Percentiles rank a stretch among this genome's conserved stretches.
Conservation (phyloP, 2,329 filamentous ascomycete species). For the Colletotrichum scovillei region DNA sequence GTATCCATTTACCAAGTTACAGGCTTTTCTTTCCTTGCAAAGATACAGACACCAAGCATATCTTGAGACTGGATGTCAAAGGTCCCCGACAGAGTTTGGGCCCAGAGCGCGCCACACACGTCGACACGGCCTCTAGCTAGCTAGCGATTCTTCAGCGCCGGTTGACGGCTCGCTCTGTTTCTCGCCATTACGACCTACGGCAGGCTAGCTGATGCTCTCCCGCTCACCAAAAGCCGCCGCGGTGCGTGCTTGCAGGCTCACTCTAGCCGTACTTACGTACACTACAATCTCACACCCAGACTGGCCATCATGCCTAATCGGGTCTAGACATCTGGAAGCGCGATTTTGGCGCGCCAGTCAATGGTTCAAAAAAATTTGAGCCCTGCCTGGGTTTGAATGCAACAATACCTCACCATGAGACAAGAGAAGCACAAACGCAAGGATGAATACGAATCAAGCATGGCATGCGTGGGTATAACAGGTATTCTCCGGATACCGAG, state of each 20-base stretch:
- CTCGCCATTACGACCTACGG: background rate
- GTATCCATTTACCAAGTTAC: no score
- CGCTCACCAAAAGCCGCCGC: conserved; percentile 1
- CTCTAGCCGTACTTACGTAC: background rate
- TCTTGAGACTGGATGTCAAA: background rate
- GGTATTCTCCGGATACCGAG: background rate
- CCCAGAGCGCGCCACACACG: conserved; percentile 12
- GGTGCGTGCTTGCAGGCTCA: background rate
- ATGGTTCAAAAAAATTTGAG: background rate
- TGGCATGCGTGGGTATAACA: background rate
- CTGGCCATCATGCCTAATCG: background rate
- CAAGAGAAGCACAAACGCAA: background rate
- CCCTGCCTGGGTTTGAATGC: background rate
- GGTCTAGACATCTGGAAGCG: background rate
- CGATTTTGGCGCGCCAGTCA: background rate
- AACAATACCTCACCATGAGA: background rate
- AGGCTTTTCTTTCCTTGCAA: background rate
- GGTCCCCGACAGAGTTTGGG: conserved; percentile 9
- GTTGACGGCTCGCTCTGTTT: background rate
- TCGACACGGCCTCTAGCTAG: background rate
- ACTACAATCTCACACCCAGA: background rate
- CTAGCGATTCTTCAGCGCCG: conserved; percentile 29
- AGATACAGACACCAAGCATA: background rate
- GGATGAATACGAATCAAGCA: background rate
- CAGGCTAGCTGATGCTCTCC: conserved; percentile 13